phyloP scores from a whole-genome alignment of 192 early-diverging fungal species.

The Chytriomyces sp. region DNA sequence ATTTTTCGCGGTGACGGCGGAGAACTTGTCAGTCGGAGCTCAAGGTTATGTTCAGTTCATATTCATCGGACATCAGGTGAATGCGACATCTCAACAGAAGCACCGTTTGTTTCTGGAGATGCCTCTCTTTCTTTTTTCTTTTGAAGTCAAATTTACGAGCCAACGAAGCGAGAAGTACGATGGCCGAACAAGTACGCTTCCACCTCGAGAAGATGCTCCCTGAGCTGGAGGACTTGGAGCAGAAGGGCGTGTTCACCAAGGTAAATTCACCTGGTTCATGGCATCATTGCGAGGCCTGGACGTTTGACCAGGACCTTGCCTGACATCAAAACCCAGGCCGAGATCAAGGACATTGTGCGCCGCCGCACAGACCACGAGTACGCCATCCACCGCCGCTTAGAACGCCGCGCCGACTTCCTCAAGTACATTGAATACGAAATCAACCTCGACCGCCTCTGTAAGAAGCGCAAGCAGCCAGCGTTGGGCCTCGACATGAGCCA shows the following conservation, averaged over 20 bases:
- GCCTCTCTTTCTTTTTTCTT: slow-evolving; percentile 23
- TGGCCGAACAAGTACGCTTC: slow-evolving; percentile 90
- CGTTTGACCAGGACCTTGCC: not conserved
- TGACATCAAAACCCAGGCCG: slow-evolving; percentile 48
- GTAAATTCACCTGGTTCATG: slow-evolving; percentile 38
- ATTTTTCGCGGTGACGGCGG: no score
- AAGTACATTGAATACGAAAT: slow-evolving; percentile 95
- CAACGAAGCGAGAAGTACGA: slow-evolving; percentile 31
- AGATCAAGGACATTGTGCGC: slow-evolving; percentile 87
- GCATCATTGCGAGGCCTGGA: no score
- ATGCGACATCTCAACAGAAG: no score
- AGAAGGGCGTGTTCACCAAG: slow-evolving; percentile 76
- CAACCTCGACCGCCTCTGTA: slow-evolving; percentile 82
- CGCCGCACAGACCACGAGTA: slow-evolving; percentile 90
- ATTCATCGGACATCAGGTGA: no score
- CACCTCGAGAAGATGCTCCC: slow-evolving; percentile 92
- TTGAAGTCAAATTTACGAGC: not conserved
- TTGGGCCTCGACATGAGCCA: slow-evolving; percentile 49
- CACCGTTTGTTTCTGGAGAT: no score
- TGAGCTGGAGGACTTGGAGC: slow-evolving; percentile 88
- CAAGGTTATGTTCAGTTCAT: no score
- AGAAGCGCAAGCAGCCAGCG: slow-evolving; percentile 74
- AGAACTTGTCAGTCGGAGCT: no score
- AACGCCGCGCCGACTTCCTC: slow-evolving; percentile 76
- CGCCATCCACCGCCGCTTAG: slow-evolving; percentile 75